Evolutionary conservation across 2,329 filamentous ascomycete genomes (phyloP).

Genomic region (Pseudogymnoascus sp.): DNA sequence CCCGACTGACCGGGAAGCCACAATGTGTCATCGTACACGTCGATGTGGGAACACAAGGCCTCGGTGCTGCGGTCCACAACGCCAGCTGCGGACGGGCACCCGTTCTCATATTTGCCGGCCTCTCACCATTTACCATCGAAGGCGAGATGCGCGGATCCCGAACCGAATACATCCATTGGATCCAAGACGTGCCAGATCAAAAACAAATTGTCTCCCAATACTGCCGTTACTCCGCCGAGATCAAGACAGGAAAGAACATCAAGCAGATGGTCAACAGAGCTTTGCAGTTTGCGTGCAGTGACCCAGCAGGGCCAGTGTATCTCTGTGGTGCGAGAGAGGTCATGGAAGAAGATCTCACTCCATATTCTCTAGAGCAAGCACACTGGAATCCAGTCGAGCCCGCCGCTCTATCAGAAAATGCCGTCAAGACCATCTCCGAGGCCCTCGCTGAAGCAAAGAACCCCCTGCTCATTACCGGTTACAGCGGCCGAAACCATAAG

Average conservation of each 20-base stretch:
- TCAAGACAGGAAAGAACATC: slow-evolving; percentile 63
- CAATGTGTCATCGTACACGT: slow-evolving; percentile 67
- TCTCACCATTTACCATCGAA: slow-evolving; percentile 65
- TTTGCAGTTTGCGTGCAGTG: slow-evolving; percentile 59
- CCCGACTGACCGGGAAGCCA: slow-evolving; percentile 54
- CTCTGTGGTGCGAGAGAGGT: slow-evolving; percentile 57
- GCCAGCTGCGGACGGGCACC: slow-evolving; percentile 61
- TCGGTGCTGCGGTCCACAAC: slow-evolving; percentile 66
- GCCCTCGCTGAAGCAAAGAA: slow-evolving; percentile 54
- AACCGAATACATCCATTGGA: slow-evolving; percentile 73
- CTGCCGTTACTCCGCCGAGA: slow-evolving; percentile 61
- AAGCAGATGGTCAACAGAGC: slow-evolving; percentile 69
- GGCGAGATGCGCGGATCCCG: slow-evolving; percentile 61
- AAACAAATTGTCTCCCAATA: slow-evolving; percentile 65
- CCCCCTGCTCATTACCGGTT: slow-evolving; percentile 64
- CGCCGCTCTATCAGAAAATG: slow-evolving; percentile 43
- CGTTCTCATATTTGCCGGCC: slow-evolving; percentile 62
- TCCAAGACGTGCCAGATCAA: slow-evolving; percentile 69
- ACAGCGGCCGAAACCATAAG: slow-evolving; percentile 59
- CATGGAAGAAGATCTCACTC: slow-evolving; percentile 61
- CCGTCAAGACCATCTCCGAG: slow-evolving; percentile 50
- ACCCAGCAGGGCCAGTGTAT: slow-evolving; percentile 63
- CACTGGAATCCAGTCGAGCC: slow-evolving; percentile 54
- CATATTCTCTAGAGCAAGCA: slow-evolving; percentile 46
- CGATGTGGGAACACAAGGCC: slow-evolving; percentile 68